These are phyloP conservation scores for Cruciata laevipes DNA, from an alignment of 257 asterid genomes.

Conservation along the genomic window DNA sequence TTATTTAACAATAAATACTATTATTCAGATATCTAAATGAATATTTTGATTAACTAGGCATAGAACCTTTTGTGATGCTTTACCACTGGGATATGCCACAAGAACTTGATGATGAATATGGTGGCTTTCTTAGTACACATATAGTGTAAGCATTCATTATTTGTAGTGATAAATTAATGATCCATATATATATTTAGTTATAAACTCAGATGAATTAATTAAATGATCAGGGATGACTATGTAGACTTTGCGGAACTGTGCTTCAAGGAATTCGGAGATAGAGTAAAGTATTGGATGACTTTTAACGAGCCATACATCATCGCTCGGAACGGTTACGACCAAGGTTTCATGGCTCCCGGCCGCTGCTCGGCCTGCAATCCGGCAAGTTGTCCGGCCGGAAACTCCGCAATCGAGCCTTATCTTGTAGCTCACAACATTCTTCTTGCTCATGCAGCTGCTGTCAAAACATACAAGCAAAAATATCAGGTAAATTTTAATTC, in stretches of 20 bases:
- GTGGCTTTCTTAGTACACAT: conserved; percentile 8
- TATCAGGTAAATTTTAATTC: not conserved
- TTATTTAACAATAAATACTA: no score
- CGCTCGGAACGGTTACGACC: conserved; percentile 3
- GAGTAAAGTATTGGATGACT: conserved; percentile 17
- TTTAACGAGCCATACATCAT: conserved; percentile 12
- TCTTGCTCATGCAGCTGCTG: conserved; percentile 14
- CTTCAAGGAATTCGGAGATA: conserved; percentile 17
- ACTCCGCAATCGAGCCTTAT: conserved; percentile 20
- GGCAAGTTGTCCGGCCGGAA: conserved; percentile 7
- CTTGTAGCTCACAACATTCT: conserved; percentile 14
- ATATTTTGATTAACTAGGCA: not conserved
- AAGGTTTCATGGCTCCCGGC: conserved; percentile 3
- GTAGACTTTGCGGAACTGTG: conserved; percentile 17
- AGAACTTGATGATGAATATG: conserved; percentile 9
- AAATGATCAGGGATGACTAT: conserved; percentile 10
- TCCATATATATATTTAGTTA: no score
- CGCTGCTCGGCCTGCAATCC: conserved; percentile 12
- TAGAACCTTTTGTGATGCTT: conserved; percentile 11
- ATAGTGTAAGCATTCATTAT: conserved; percentile 11
- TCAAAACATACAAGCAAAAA: not conserved
- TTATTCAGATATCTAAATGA: not conserved
- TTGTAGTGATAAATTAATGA: no score
- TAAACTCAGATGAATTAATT: no score
- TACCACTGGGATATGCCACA: conserved; percentile 15